Conservation (phyloP, 2,329 filamentous ascomycete species). For the Penicillium decumbens region DNA sequence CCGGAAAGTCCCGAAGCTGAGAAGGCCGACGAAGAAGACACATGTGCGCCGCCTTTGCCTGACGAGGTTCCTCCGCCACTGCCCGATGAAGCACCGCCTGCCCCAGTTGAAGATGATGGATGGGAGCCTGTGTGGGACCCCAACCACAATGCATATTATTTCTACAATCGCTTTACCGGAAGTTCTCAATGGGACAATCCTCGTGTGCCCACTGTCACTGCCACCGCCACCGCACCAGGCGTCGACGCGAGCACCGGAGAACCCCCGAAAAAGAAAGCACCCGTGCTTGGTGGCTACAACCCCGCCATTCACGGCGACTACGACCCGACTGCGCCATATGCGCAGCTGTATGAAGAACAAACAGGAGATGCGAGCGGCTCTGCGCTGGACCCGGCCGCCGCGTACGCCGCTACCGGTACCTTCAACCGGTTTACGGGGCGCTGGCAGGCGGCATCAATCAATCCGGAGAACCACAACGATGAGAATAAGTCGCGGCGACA, state of each 20-base stretch:
- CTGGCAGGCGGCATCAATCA: slow-evolving; percentile 66
- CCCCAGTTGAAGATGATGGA: slow-evolving; percentile 55
- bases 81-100: slow-evolving; percentile 51
- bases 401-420: slow-evolving; percentile 65
- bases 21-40: slow-evolving; percentile 12
- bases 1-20: slow-evolving; percentile 39
- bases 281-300: slow-evolving; percentile 73
- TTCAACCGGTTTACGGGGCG: slow-evolving; percentile 90
- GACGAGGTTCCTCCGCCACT: slow-evolving; percentile 46
- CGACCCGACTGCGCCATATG: slow-evolving; percentile 93
- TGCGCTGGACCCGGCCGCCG: slow-evolving; percentile 40
- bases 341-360: slow-evolving; percentile 52
- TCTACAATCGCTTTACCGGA: slow-evolving; percentile 74
- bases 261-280: slow-evolving; percentile 33
- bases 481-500: slow-evolving; percentile 83
- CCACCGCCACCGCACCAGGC: slow-evolving; percentile 33
- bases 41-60: slow-evolving; percentile 39
- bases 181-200: slow-evolving; percentile 83
- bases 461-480: slow-evolving; percentile 73
- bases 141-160: slow-evolving; percentile 67
- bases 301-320: slow-evolving; percentile 95
- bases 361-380: slow-evolving; percentile 21
- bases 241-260: slow-evolving; percentile 29
- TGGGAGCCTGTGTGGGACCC: slow-evolving; percentile 79
- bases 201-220: slow-evolving; percentile 54